Conservation (phyloP, 768 basidiomycete species). For the Boletellus ananas region DNA sequence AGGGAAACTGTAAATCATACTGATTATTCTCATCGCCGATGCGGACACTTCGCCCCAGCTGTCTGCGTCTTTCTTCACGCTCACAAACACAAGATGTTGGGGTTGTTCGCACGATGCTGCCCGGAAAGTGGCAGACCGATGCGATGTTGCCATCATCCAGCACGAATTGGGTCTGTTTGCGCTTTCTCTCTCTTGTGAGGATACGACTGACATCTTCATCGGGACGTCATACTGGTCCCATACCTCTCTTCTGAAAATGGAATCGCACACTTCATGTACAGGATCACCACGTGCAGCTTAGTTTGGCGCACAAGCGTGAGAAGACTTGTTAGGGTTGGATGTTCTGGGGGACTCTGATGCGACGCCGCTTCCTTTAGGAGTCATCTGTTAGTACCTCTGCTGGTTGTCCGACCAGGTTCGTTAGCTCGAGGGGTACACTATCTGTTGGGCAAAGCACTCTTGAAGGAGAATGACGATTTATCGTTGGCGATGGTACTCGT, state of each 20-base stretch:
- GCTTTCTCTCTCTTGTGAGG: background rate
- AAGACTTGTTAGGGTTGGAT: constrained; percentile 65
- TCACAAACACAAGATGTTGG: constrained; percentile 47
- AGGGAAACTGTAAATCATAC: constrained; percentile 69
- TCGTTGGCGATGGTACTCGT: constrained; percentile 43
- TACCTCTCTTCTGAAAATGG: constrained; percentile 89
- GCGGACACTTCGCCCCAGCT: constrained; percentile 83
- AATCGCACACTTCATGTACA: constrained; percentile 87
- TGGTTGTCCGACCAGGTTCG: constrained; percentile 53
- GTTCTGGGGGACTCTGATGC: constrained; percentile 71
- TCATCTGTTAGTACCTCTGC: too few relatives aligned
- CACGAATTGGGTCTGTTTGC: constrained; percentile 62
- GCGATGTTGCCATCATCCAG: constrained; percentile 88
- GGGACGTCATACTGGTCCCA: constrained; percentile 89
- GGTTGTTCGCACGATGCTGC: constrained; percentile 90
- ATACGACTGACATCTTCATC: constrained; percentile 26
- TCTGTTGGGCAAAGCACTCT: constrained; percentile 81
- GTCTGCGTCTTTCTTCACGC: constrained; percentile 19
- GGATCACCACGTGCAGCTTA: too few relatives aligned
- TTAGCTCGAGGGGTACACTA: constrained; percentile 26
- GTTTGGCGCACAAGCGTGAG: constrained; percentile 51
- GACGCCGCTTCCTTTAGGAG: constrained; percentile 56
- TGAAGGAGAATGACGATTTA: constrained; percentile 93
- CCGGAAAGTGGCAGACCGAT: constrained; percentile 76
- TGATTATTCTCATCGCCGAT: constrained; percentile 81